Evolutionary conservation across 139 green algal genomes (phyloP).

Genomic region (Chlamydomonas schloesseri): DNA sequence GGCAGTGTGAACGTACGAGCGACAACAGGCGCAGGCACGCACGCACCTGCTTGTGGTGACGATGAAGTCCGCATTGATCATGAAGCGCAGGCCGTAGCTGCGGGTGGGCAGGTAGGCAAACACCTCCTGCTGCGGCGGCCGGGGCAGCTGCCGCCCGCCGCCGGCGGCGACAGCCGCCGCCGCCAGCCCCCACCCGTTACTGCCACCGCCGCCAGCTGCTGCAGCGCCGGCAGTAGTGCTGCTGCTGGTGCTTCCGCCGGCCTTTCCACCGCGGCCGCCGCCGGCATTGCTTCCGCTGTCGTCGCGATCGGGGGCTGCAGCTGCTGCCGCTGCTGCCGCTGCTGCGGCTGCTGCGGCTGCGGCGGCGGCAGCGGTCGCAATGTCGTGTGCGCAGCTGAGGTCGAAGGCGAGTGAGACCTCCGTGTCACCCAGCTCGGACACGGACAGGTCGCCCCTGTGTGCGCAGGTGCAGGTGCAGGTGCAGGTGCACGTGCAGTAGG

Average conservation of each 20-base stretch:
- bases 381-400: neutral
- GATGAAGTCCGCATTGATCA: constrained; percentile 46
- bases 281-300: too few relatives aligned
- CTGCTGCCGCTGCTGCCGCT: neutral
- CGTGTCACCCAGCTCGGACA: constrained; percentile 7
- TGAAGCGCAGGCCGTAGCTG: constrained; percentile 62
- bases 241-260: too few relatives aligned
- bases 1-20: too few relatives aligned
- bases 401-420: constrained; percentile 38
- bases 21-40: too few relatives aligned
- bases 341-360: neutral
- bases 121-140: constrained; percentile 24
- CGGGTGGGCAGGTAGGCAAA: constrained; percentile 65
- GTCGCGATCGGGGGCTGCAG: too few relatives aligned
- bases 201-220: too few relatives aligned
- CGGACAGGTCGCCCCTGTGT: constrained; percentile 1
- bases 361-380: neutral
- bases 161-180: too few relatives aligned
- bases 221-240: too few relatives aligned
- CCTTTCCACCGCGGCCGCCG: too few relatives aligned
- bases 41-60: constrained; percentile 26
- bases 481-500: too few relatives aligned
- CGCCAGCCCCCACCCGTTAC: too few relatives aligned
- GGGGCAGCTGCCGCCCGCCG: neutral
- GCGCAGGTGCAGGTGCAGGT: too few relatives aligned